These are phyloP conservation scores for Zea mays DNA, from an alignment of 176 grass and related monocot genomes.

Conservation along the genomic window Zm-B73-REFERENCE-NAM-5.0 NC_050096.1:106136501-106137000, in stretches of 20 bases:
- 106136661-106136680: conserved; percentile 12
- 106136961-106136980: not conserved
- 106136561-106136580: conserved; percentile 91
- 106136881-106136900: not conserved
- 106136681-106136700: not conserved
- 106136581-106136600: conserved; percentile 95
- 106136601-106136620: conserved; percentile 74
- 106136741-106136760: conserved; percentile 78
- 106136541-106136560: conserved; percentile 74
- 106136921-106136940: not conserved
- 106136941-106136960: not conserved
- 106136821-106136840: conserved; percentile 63
- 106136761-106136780: conserved; percentile 85
- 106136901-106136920: not conserved
- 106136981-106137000: conserved; percentile 14
- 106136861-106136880: not conserved
- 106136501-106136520: conserved; percentile 63
- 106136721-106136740: conserved; percentile 94
- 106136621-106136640: conserved; percentile 89
- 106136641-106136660: conserved; percentile 37
- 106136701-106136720: conserved; percentile 40
- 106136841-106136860: conserved; percentile 83
- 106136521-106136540: conserved; percentile 76
- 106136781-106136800: conserved; percentile 80
- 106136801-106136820: conserved; percentile 81